These are phyloP conservation scores for Botrytis medusae DNA, from an alignment of 2,329 filamentous ascomycete genomes.

Conservation along the genomic window DNA sequence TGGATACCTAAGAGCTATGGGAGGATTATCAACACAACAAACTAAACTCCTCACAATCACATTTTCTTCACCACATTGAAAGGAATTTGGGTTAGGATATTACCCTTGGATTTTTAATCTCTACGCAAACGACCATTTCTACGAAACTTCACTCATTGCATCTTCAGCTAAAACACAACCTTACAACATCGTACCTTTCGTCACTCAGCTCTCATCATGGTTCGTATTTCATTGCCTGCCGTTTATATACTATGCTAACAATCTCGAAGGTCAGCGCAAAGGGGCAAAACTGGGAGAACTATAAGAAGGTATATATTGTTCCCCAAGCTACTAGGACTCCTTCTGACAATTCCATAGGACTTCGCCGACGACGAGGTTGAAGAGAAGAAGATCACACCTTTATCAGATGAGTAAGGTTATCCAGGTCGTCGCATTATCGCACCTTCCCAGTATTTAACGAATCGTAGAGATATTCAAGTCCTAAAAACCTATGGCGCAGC, in stretches of 20 bases:
- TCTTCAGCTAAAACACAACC: not conserved
- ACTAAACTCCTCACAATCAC: slow-evolving; percentile 14
- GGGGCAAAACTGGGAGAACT: slow-evolving; percentile 96
- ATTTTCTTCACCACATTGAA: not conserved
- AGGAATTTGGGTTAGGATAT: not conserved
- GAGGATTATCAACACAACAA: slow-evolving; percentile 24
- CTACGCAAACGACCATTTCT: not conserved
- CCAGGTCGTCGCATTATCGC: slow-evolving; percentile 12
- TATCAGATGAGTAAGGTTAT: slow-evolving; percentile 83
- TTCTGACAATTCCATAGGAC: slow-evolving; percentile 24
- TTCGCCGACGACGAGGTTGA: slow-evolving; percentile 95
- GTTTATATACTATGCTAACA: slow-evolving; percentile 6
- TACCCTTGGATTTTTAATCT: not conserved
- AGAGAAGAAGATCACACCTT: slow-evolving; percentile 98
- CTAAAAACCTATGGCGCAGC: slow-evolving; percentile 98
- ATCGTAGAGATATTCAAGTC: slow-evolving; percentile 90
- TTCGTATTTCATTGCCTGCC: not conserved
- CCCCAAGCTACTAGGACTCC: not conserved
- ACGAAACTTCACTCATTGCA: not conserved
- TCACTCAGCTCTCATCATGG: slow-evolving; percentile 20
- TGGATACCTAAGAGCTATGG: slow-evolving; percentile 24
- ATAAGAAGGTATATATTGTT: slow-evolving; percentile 69
- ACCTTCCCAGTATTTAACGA: slow-evolving; percentile 33
- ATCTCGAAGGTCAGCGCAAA: slow-evolving; percentile 38
- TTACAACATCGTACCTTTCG: slow-evolving; percentile 2